phyloP scores from a whole-genome alignment of 306 rosid species.

The Senna siamea region DNA sequence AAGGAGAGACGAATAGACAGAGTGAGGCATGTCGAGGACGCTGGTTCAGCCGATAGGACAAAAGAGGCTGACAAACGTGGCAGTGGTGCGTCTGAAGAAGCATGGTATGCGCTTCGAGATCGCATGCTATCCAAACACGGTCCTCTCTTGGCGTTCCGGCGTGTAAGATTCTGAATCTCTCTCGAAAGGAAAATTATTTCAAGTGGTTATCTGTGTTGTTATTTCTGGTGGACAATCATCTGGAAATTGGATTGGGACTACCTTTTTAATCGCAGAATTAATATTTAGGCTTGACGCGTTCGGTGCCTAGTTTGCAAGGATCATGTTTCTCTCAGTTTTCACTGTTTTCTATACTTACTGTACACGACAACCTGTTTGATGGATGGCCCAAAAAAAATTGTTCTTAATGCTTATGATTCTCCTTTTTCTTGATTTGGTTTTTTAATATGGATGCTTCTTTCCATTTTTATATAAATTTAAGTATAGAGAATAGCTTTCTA shows the following conservation, averaged over 20 bases:
- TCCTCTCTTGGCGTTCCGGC: conserved; percentile 90
- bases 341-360: too few relatives aligned
- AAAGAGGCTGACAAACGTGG: conserved; percentile 91
- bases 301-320: background rate
- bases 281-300: background rate
- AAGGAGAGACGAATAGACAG: conserved; percentile 1
- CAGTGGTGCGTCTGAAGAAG: conserved; percentile 85
- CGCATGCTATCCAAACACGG: conserved; percentile 88
- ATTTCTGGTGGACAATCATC: background rate
- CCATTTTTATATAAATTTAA: too few relatives aligned
- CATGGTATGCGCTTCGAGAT: conserved; percentile 82
- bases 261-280: background rate
- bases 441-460: too few relatives aligned
- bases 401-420: too few relatives aligned
- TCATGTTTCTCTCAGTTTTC: background rate
- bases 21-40: conserved; percentile 51
- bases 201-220: background rate
- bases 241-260: background rate
- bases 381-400: too few relatives aligned
- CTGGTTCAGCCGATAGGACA: conserved; percentile 89
- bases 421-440: too few relatives aligned
- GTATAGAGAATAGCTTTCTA: background rate
- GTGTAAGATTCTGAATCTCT: conserved; percentile 51
- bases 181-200: conserved; percentile 6
- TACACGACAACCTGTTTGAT: too few relatives aligned